These are phyloP conservation scores for Solanum pennellii DNA, from an alignment of 257 asterid genomes.

Conservation along the genomic window DNA sequence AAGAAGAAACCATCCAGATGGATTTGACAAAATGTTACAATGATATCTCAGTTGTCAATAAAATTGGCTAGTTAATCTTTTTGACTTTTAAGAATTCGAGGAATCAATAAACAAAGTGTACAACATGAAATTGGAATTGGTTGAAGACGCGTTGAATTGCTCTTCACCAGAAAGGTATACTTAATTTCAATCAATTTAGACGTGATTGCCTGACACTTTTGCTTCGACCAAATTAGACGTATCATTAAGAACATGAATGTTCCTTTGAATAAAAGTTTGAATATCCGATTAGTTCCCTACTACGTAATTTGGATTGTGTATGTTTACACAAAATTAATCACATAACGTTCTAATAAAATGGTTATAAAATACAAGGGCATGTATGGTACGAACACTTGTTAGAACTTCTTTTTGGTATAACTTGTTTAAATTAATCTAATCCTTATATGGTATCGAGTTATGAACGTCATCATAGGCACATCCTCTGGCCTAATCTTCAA, in stretches of 20 bases:
- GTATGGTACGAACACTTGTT: neutral
- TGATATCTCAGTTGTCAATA: neutral
- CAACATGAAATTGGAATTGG: neutral
- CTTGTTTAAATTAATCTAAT: neutral
- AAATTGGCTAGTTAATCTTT: neutral
- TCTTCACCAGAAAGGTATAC: neutral
- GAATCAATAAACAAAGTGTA: neutral
- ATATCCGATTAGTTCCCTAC: neutral
- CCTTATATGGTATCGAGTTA: neutral
- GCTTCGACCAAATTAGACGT: neutral
- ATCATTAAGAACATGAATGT: neutral
- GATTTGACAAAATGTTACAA: neutral
- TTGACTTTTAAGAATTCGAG: neutral
- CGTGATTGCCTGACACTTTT: neutral
- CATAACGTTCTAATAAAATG: neutral
- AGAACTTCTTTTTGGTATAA: neutral
- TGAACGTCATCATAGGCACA: too few species aligned
- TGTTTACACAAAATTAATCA: neutral
- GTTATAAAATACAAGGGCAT: neutral
- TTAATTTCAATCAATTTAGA: neutral
- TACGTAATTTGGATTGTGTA: neutral
- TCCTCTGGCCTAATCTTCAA: too few species aligned
- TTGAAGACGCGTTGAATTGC: neutral
- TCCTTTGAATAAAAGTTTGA: neutral
- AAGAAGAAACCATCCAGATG: neutral